phyloP scores from a whole-genome alignment of 495 filamentous ascomycete species.

The Penicillium daleae region DNA sequence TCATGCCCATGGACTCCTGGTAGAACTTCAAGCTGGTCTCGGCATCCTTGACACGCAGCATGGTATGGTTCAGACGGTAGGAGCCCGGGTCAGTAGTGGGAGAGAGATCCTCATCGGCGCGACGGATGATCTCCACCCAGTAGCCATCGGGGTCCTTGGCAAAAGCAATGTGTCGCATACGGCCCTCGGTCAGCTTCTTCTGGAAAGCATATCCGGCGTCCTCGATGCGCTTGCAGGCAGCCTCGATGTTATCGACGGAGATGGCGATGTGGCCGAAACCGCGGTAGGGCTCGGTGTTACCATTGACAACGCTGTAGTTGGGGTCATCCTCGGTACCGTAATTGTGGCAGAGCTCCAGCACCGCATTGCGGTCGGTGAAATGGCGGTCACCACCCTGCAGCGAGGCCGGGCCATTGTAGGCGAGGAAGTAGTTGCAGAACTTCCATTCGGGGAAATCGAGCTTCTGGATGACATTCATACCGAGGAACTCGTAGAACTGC shows the following conservation, averaged over 20 bases:
- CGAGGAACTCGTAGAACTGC: constrained; percentile 94
- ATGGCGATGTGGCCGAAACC: constrained; percentile 93
- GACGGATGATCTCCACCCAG: constrained; percentile 76
- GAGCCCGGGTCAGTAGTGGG: constrained; percentile 54
- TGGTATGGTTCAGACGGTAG: constrained; percentile 71
- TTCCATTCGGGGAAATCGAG: constrained; percentile 76
- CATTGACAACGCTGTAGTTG: constrained; percentile 80
- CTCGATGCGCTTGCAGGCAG: constrained; percentile 84
- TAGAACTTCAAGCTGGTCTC: constrained; percentile 88
- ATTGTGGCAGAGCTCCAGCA: constrained; percentile 96
- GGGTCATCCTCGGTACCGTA: constrained; percentile 91
- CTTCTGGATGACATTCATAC: constrained; percentile 81
- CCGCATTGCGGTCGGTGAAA: constrained; percentile 82
- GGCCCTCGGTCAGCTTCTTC: constrained; percentile 87
- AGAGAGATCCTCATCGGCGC: constrained; percentile 54
- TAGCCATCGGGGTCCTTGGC: constrained; percentile 92
- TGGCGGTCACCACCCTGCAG: constrained; percentile 74
- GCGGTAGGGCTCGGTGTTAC: constrained; percentile 82
- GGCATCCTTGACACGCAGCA: constrained; percentile 92
- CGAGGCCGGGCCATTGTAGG: constrained; percentile 70
- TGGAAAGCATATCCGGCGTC: constrained; percentile 91
- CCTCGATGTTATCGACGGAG: constrained; percentile 87
- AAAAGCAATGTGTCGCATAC: constrained; percentile 90
- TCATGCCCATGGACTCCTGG: constrained; percentile 88
- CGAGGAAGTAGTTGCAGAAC: constrained; percentile 72